Base-by-base conservation (phyloP, 352 stramenopile species). In the Phytophthora cryptogea region DNA sequence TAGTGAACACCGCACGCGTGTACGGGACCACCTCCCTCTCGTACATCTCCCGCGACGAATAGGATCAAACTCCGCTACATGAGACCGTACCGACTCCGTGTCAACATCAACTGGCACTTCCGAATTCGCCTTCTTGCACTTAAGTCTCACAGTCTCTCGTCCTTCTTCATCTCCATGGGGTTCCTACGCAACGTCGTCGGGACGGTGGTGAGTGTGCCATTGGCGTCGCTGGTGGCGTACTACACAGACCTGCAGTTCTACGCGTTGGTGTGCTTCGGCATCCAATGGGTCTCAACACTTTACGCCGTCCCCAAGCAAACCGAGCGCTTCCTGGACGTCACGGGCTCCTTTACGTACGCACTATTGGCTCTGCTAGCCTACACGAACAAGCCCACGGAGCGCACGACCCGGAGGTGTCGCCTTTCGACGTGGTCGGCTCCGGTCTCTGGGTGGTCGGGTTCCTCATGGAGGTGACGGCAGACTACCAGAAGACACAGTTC, bases 401-500 rank as follows among this genome's bases (percentile, higher is more conserved):
- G 16, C 60, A 63, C 30, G 43, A 52, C 40, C 36, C 54, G 4
- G 51, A 50, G 0, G 61, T 88, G 7, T 50, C 59, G 45, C 26
- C 44, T 8, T 37, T 87, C 17, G 84, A 91, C 54, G 42, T 89
- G 26, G 37, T 57, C n/a, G 83, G 64, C 14, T 33, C 41, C 26
- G 44, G 9, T 14, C 37, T 94, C 2, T 95, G 87, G 88, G 46
- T 74, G 14, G 1, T 90, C 4, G 88, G 88, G 5, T 96, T 88
- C 66, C 58, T 59, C 17, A 63, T 93, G 10, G 86, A 96, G 46
- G 83, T 92, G 36, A 51, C 76, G 5, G 86, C 88, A 0, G 88
- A 96, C 67, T 72, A 71, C 31, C 88, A 96, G 68, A 96, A 96
- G 79, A 88, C 71, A 17, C 65, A 76, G 54, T 96, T 95, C 65